Base-by-base conservation (phyloP, 2,329 filamentous ascomycete species). In the Rutstroemia sp. region DNA sequence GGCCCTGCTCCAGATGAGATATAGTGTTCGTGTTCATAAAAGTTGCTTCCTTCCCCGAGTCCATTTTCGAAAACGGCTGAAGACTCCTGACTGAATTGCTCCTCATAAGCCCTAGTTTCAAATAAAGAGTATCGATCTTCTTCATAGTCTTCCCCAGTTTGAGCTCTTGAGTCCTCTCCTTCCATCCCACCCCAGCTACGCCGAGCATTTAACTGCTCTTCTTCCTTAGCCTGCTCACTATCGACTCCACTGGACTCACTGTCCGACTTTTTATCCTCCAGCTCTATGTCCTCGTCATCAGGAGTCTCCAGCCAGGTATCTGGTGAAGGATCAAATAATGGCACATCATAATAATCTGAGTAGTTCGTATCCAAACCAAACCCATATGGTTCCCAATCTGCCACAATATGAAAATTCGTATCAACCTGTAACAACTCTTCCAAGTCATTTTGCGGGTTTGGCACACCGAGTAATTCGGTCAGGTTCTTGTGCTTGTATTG, bases 361-460 rank as follows among this genome's bases (percentile, higher is more conserved):
- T 51, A 55, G 7, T 55, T 55, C 6, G 46, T 44, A 10, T 51
- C 34, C 2, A 55, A 16, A 27, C 51, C 53, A 27, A 55, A 55
- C 18, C 53, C 47, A 55, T 27, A 47, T 25, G 21, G 44, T n/a
- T 55, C 38, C 16, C 47, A 41, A 5, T 41, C 47, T 5, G 53
- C 53, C n/a, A 55, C 53, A 18, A 51, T 51, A 38, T 55, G 47
- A 44, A 51, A 55, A 51, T 50, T 38, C n/a, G 38, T 34, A 5
- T 51, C 46, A 27, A 51, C 49, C 14, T 51, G 41, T 6, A 48
- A 34, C 38, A 55, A 34, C 4, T 55, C 47, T 6, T 55, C 47
- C 39, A 41, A 45, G 1, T 37, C 25, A 23, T 19, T 16, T 23
- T 10, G 47, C 23, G 23, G 41, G 34, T 10, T 48, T 21, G 12